Percentiles rank a stretch among this genome's conserved stretches.
Conservation (phyloP, 345 rosid genomes). For the Abelmoschus esculentus region DNA sequence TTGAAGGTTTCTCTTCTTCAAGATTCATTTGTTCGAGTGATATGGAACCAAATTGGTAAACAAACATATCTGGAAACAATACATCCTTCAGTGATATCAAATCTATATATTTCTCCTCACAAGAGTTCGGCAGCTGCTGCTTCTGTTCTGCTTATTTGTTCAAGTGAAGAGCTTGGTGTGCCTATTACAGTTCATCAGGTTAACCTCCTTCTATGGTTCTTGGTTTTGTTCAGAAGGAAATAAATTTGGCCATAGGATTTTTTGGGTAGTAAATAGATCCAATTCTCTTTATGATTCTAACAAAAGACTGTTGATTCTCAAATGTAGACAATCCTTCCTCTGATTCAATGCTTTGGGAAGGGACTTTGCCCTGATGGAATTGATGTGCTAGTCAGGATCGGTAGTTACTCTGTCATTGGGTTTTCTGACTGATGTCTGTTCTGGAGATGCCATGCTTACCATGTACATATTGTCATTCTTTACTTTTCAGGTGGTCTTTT, state of each 20-base stretch:
- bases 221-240: constrained; percentile 12
- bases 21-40: constrained; percentile 79
- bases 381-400: constrained; percentile 87
- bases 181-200: constrained; percentile 91
- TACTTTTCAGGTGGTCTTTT: constrained; percentile 68
- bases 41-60: constrained; percentile 76
- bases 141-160: constrained; percentile 78
- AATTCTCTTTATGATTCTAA: constrained; percentile 16
- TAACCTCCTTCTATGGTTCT: constrained; percentile 16
- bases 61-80: constrained; percentile 63
- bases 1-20: constrained; percentile 88
- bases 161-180: constrained; percentile 91
- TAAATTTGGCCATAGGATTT: neutral
- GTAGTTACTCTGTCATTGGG: constrained; percentile 45
- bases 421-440: constrained; percentile 20
- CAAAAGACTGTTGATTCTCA: constrained; percentile 16
- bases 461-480: constrained; percentile 17
- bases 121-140: constrained; percentile 85
- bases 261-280: neutral
- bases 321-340: constrained; percentile 76
- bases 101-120: constrained; percentile 62
- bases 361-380: constrained; percentile 86
- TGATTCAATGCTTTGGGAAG: constrained; percentile 87
- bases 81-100: constrained; percentile 75
- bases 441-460: constrained; percentile 17